Base-by-base conservation (phyloP, 1,284 basidiomycete species). In the Xerocomus nothofagi region DNA sequence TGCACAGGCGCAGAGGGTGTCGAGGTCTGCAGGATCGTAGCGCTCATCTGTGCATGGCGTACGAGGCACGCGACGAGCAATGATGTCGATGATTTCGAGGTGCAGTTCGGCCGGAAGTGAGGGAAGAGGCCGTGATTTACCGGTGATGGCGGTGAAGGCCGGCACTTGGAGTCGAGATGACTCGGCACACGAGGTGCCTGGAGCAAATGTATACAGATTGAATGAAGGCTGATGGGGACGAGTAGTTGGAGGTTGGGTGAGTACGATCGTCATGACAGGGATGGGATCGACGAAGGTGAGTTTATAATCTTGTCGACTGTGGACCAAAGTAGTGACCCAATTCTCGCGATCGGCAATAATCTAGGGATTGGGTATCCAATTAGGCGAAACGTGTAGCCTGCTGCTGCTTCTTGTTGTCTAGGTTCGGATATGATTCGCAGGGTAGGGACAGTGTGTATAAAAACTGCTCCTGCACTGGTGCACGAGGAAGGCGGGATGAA, bases 41-140 rank as follows among this genome's bases (percentile, higher is more conserved):
- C 51, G 33, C 7, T 61, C 46, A 3, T 59, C 51, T 20, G 7
- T 37, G 15, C 23, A 47, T 3, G 54, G 43, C 2, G 41, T 49
- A 30, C 27, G 41, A 32, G 55, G 50, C 27, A 63, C 50, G 27
- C 53, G 53, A 43, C 34, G 39, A 26, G 55, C 50, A 14, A 66
- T 47, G 37, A 47, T 46, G 26, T 70, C 65, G 38, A 66, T 65
- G 44, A 66, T 61, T 32, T 63, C 55, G 33, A 69, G 59, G 30
- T 69, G 65, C 33, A 66, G 51, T 51, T 70, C 68, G 18, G 60
- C 52, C 12, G 65, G 65, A 24, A 66, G 62, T 17, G 58, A 48
- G 40, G 54, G 44, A 47, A 43, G 46, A n/a, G 33, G 12, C 12
- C 33, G 45, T 49, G 46, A 49, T 55, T 46, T 49, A 9, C 29